Conservation (phyloP, 371 early-diverging fungal species). For the Choanephora cucurbitarum region DNA sequence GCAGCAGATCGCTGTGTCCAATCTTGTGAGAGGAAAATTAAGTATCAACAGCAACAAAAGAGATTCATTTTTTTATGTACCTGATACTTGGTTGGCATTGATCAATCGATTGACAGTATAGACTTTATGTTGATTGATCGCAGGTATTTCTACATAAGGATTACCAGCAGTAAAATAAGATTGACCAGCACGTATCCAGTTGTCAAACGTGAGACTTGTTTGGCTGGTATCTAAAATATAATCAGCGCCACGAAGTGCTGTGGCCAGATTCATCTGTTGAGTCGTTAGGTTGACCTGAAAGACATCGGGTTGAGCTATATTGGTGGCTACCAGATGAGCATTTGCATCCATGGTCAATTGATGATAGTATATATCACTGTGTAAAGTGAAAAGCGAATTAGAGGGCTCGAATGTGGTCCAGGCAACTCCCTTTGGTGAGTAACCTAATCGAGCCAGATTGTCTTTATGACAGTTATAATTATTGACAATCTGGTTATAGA, state of each 20-base stretch:
- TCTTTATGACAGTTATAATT: slow-evolving; percentile 25
- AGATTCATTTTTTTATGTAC: slow-evolving; percentile 6
- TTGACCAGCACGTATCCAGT: slow-evolving; percentile 7
- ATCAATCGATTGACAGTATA: slow-evolving; percentile 16
- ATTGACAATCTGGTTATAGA: slow-evolving; percentile 12
- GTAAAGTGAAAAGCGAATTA: slow-evolving; percentile 2
- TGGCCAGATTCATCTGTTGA: background rate
- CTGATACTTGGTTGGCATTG: slow-evolving; percentile 10
- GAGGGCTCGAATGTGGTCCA: slow-evolving; percentile 18
- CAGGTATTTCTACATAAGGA: background rate
- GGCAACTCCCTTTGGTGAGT: slow-evolving; percentile 10
- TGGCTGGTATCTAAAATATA: slow-evolving; percentile 18
- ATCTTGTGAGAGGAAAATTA: slow-evolving; percentile 25
- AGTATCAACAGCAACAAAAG: background rate
- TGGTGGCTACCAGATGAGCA: slow-evolving; percentile 7
- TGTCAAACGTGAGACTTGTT: background rate
- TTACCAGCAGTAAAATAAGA: background rate
- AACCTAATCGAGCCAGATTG: slow-evolving; percentile 11
- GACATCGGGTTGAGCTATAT: slow-evolving; percentile 3
- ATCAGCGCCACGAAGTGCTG: slow-evolving; percentile 5
- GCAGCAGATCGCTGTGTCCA: slow-evolving; percentile 42
- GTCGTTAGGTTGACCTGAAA: background rate
- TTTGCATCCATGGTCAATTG: slow-evolving; percentile 27
- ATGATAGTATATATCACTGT: slow-evolving; percentile 12
- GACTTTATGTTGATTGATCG: slow-evolving; percentile 8